Evolutionary conservation across 495 filamentous ascomycete species (phyloP), one percentile per base, ranked within the genome.

Genomic region (Astrothelium subdiscretum): DNA sequence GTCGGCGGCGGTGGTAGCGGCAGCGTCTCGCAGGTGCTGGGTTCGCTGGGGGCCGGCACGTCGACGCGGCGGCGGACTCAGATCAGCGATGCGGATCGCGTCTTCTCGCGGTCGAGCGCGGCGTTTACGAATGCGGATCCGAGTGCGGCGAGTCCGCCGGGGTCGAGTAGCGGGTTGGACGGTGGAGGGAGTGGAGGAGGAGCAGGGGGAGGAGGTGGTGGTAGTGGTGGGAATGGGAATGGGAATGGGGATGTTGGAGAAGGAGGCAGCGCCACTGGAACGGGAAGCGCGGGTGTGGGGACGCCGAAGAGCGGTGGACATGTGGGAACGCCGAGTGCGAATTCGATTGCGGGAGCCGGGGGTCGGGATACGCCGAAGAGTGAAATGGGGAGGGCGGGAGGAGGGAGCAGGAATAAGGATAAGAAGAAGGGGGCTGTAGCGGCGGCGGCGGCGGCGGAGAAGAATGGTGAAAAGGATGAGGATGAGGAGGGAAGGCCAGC

Each of bases 41-140:
- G 67, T 57, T 66, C 35, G 61, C 63, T 31, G 58, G 68, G 64
- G 27, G 59, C 66, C 18, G 69, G 68, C 31, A 68, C 65, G 52
- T 61, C 63, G 59, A 66, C 65, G 61, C 65, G 67, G 65, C 67
- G 74, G 54, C 68, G 73, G 60, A 70, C 66, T 29, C 61, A 60
- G 29, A 70, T 76, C 44, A 73, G 63, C 61, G 76, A 78, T 31
- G 65, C 65, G 11, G 76, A 78, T 57, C 65, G 76, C 59, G 69
- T 78, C 31, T 78, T 78, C 66, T 73, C 70, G 59, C 62, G 72
- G 32, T 44, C 20, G 15, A 22, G 6, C 32, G 48, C 22, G 2
- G 29, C 29, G 31, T 20, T 43, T 31, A 58, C 31, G 22, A 31
- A 29, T 18, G 27, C 31, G 2, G 29, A 26, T 58, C 24, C 32